Conservation (phyloP, 2,329 filamentous ascomycete species). For the Ophiosphaerella herpotricha region DNA sequence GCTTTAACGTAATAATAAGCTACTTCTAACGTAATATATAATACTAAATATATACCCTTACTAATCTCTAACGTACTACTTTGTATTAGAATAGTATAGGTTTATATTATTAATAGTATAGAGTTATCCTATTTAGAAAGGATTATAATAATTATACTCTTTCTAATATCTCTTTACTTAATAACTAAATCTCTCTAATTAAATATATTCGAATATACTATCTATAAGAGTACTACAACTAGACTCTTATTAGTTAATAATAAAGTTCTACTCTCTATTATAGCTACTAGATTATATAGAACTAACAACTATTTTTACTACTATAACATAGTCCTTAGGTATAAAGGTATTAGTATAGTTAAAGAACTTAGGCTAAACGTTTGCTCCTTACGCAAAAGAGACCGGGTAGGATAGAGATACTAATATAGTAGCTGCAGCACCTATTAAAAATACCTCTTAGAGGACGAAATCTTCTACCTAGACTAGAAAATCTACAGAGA, state of each 20-base stretch:
- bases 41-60: background rate
- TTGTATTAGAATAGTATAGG: too few species aligned
- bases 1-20: too few species aligned
- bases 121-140: too few species aligned
- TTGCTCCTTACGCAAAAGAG: slow-evolving; percentile 53
- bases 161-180: too few species aligned
- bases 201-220: too few species aligned
- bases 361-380: slow-evolving; percentile 52
- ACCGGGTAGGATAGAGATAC: slow-evolving; percentile 57
- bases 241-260: too few species aligned
- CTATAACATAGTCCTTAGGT: slow-evolving; percentile 54
- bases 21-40: background rate
- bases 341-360: slow-evolving; percentile 59
- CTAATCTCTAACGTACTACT: background rate
- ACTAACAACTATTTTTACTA: slow-evolving; percentile 55
- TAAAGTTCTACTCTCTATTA: too few species aligned
- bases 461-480: slow-evolving; percentile 48
- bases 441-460: slow-evolving; percentile 50
- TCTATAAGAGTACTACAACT: too few species aligned
- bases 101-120: too few species aligned
- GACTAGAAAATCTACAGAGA: slow-evolving; percentile 44
- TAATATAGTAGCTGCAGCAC: slow-evolving; percentile 49
- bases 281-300: slow-evolving; percentile 51
- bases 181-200: too few species aligned
- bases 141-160: too few species aligned